Percentiles rank a stretch among this genome's conserved stretches.
phyloP scores from a whole-genome alignment of 805 yeast species.

The Wickerhamomyces chaumierensis region DNA sequence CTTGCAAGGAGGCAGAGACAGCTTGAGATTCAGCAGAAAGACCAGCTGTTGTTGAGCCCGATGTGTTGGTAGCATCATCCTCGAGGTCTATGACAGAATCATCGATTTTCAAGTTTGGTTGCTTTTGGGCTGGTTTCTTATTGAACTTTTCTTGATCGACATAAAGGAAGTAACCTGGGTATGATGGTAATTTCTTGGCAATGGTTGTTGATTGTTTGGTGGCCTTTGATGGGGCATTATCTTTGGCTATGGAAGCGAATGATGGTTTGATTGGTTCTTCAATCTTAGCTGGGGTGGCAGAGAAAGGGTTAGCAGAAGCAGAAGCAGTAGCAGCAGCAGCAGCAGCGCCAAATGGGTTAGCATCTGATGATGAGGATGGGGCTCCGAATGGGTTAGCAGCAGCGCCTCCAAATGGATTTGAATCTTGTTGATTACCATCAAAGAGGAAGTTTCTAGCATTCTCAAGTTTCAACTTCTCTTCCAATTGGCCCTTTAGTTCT shows the following conservation, averaged over 20 bases:
- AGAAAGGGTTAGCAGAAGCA: no score
- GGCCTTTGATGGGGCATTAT: conserved; percentile 13
- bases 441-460: conserved; percentile 28
- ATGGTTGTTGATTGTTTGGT: conserved; percentile 12
- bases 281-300: conserved; percentile 1
- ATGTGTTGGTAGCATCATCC: conserved; percentile 20
- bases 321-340: no score
- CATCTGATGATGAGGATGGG: conserved; percentile 28
- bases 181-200: conserved; percentile 30
- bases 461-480: conserved; percentile 30
- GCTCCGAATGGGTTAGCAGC: conserved; percentile 4
- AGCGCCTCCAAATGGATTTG: conserved; percentile 30
- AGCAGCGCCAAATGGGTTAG: conserved; percentile 13
- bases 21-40: conserved; percentile 34
- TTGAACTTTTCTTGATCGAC: conserved; percentile 63
- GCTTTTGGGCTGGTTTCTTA: conserved; percentile 30
- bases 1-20: conserved; percentile 39
- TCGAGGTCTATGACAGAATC: conserved; percentile 34
- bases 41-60: conserved; percentile 9
- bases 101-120: conserved; percentile 41
- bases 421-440: conserved; percentile 21
- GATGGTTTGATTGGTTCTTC: conserved; percentile 3
- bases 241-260: conserved; percentile 25
- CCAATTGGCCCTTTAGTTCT: conserved; percentile 29
- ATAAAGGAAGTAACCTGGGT: conserved; percentile 57